Evolutionary conservation across 257 asterid species (phyloP), one percentile per base, ranked within the genome.

Genomic region (Solanum clarkiae): DNA sequence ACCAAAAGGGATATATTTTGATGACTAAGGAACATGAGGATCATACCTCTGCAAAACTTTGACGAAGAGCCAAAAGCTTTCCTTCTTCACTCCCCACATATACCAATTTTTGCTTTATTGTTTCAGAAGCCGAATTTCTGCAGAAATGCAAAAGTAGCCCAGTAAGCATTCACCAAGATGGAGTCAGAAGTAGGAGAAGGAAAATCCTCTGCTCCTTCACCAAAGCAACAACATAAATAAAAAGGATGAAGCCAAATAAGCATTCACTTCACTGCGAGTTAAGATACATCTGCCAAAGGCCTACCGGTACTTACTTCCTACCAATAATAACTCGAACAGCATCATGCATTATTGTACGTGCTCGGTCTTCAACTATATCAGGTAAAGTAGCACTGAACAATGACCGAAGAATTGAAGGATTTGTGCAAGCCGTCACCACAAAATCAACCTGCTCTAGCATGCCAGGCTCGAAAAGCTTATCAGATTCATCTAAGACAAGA

Each of bases 1-100:
- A 1, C 14, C 17, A 77, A 77, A 69, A 77, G 60, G 51, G 63
- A 63, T 15, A 24, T 75, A 75, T 24, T 75, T 47, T 16, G 63
- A 77, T 16, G 59, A 53, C 26, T 51, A 77, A 53, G 82, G 62
- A 60, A 65, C 14, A 84, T 56, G 16, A 86, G 62, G 82, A 47
- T 22, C 83, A 75, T 92, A 94, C 99, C 97, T 94, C 94, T 49
- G 91, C 87, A 91, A 95, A 95, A 88, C 92, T 88, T 91, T 95
- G 99, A 55, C 93, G 98, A 90, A 97, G 98, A 84, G 97, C 99
- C 77, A 94, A 88, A 86, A 94, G 94, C 88, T 95, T 97, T 82
- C 99, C 99, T 90, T 97, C 98, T 91, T 97, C 99, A 77, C 98
- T 97, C 84, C 99, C 99, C 22, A 93, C 99, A 81, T 85, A 97